These are phyloP conservation scores for Asterionellopsis glacialis DNA, from an alignment of 108 stramenopile genomes.

Conservation along the genomic window DNA sequence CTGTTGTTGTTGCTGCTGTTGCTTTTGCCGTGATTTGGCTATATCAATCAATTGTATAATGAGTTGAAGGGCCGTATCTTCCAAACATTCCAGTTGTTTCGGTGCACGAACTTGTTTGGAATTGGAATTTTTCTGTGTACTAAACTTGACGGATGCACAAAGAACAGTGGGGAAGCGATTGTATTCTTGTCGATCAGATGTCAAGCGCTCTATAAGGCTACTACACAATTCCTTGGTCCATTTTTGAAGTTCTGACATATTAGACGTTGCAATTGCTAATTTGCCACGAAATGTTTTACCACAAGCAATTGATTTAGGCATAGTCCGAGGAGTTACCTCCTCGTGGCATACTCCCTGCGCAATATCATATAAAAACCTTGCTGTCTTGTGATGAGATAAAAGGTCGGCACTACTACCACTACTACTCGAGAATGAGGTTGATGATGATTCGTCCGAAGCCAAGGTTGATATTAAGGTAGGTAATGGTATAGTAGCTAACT, in stretches of 20 bases:
- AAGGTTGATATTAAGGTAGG: neutral
- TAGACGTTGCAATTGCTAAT: neutral
- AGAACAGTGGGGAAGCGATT: neutral
- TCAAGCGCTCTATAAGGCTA: neutral
- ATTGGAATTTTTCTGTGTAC: neutral
- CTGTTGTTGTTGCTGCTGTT: too few species aligned
- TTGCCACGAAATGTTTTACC: slow-evolving; percentile 7
- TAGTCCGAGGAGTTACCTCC: neutral
- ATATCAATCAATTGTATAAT: neutral
- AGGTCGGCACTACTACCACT: too few species aligned
- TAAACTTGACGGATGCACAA: neutral
- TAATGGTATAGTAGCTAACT: neutral
- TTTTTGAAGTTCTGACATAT: neutral
- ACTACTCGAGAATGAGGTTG: too few species aligned
- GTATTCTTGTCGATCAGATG: neutral
- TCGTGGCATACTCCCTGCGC: neutral
- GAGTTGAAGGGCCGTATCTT: neutral
- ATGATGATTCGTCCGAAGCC: neutral
- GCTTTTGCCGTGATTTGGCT: too few species aligned
- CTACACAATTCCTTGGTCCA: slow-evolving; percentile 4
- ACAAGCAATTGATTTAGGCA: slow-evolving; percentile 1
- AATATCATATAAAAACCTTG: neutral
- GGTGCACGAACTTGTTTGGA: neutral
- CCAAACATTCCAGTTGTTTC: neutral
- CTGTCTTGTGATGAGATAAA: neutral